phyloP scores from a whole-genome alignment of 2,329 filamentous ascomycete species.

The Colletotrichum trifolii region DNA sequence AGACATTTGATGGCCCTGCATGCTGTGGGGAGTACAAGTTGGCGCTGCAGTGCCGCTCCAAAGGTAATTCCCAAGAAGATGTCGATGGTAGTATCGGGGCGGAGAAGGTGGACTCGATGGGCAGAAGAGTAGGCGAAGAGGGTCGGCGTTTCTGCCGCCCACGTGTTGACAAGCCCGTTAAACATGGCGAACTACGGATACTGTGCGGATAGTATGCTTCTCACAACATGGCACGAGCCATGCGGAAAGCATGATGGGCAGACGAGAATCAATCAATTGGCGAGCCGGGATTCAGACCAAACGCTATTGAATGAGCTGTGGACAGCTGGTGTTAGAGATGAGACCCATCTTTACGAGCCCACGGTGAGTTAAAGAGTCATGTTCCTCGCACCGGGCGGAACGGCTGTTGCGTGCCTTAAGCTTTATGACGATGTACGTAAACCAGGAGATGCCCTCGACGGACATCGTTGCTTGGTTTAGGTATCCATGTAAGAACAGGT shows the following conservation, averaged over 20 bases:
- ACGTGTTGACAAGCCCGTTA: conserved; percentile 19
- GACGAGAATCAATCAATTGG: background rate
- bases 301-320: conserved; percentile 27
- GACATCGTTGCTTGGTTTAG: no score
- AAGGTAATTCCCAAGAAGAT: background rate
- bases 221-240: no score
- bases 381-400: conserved; percentile 20
- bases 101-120: background rate
- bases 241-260: conserved; percentile 1
- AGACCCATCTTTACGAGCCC: conserved; percentile 31
- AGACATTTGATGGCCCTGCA: conserved; percentile 8
- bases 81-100: background rate
- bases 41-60: conserved; percentile 9
- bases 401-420: conserved; percentile 25
- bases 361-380: conserved; percentile 28
- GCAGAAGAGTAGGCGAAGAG: conserved; percentile 9
- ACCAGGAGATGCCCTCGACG: background rate
- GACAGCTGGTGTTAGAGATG: conserved; percentile 18
- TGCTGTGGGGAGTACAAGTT: conserved; percentile 16
- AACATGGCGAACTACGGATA: background rate
- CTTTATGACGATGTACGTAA: conserved; percentile 12
- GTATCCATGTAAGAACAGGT: no score
- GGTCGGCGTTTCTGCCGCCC: conserved; percentile 14
- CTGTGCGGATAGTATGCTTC: no score
- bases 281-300: conserved; percentile 18